A percentile compares a stretch with the other conserved stretches of the same genome.
Evolutionary conservation across 164 flowering plant species (phyloP).

Genomic region (Umbellularia californica): DNA sequence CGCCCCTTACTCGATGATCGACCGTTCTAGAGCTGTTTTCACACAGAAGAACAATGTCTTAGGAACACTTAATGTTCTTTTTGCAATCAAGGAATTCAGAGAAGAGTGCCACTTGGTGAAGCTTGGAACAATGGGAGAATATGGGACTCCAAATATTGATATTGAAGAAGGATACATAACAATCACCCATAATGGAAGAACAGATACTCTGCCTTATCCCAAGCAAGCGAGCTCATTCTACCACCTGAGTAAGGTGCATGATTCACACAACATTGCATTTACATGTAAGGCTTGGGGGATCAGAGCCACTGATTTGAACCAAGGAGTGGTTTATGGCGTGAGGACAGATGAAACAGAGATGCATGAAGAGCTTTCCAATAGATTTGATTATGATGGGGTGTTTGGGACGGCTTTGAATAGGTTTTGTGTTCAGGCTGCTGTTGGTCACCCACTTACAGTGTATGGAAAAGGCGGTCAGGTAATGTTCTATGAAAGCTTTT

Average conservation of each 20-base stretch:
- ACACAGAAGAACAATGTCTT: conserved; percentile 91
- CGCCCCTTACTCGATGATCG: conserved; percentile 98
- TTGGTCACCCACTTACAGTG: conserved; percentile 98
- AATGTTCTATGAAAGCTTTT: background rate
- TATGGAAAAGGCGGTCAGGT: conserved; percentile 99
- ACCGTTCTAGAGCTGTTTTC: conserved; percentile 83
- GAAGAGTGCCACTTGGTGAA: conserved; percentile 91
- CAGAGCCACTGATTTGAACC: conserved; percentile 91
- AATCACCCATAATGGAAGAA: conserved; percentile 88
- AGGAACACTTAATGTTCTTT: conserved; percentile 91
- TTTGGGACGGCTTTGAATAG: conserved; percentile 92
- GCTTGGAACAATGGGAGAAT: conserved; percentile 98
- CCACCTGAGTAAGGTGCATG: conserved; percentile 95
- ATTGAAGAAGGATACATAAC: conserved; percentile 96
- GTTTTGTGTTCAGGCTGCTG: conserved; percentile 92
- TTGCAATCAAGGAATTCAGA: conserved; percentile 84
- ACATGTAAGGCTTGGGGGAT: conserved; percentile 99
- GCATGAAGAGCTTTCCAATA: conserved; percentile 87
- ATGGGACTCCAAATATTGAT: conserved; percentile 96
- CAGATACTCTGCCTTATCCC: conserved; percentile 94
- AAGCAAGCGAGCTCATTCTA: conserved; percentile 97
- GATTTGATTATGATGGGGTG: conserved; percentile 89
- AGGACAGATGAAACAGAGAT: conserved; percentile 85
- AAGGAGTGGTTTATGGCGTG: conserved; percentile 95
- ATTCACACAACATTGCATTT: conserved; percentile 86